Conservation (phyloP, 2,329 filamentous ascomycete species). For the Ophiostoma perfectum region DNA sequence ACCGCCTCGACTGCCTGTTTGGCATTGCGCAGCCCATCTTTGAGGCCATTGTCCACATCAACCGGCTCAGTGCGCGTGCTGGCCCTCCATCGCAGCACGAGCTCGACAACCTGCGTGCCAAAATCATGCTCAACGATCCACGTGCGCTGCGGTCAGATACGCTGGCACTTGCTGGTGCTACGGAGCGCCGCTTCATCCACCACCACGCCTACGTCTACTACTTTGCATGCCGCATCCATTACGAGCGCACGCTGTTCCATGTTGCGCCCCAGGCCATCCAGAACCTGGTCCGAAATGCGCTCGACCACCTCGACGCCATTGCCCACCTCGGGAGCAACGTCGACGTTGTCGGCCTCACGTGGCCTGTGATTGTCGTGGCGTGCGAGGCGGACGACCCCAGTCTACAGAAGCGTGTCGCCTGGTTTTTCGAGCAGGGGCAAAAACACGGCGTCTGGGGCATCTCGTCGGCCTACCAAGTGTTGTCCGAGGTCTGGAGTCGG, state of each 20-base stretch:
- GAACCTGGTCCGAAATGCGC: conserved; percentile 5
- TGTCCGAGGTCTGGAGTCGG: conserved; percentile 16
- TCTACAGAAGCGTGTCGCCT: conserved; percentile 2
- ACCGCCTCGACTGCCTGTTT: conserved; percentile 16
- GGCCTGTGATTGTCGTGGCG: conserved; percentile 13
- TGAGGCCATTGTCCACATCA: conserved; percentile 19
- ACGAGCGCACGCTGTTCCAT: conserved; percentile 9
- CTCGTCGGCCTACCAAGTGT: conserved; percentile 15
- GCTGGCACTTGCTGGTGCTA: neutral
- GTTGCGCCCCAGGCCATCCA: conserved; percentile 1
- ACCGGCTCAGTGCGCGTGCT: neutral
- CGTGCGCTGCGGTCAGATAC: neutral
- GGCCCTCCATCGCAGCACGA: neutral
- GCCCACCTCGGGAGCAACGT: neutral
- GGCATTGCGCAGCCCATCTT: conserved; percentile 17
- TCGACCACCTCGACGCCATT: conserved; percentile 2
- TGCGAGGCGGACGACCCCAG: conserved; percentile 15
- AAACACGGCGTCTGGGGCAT: conserved; percentile 18
- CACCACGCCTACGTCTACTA: conserved; percentile 21
- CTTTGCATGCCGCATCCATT: conserved; percentile 19
- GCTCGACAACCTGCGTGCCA: conserved; percentile 15
- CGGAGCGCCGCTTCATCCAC: neutral
- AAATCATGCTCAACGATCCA: conserved; percentile 18
- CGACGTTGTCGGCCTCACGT: conserved; percentile 7
- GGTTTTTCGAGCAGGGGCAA: conserved; percentile 16